Conservation (phyloP, 208 protist species). For the Naegleria gruberi region DNA sequence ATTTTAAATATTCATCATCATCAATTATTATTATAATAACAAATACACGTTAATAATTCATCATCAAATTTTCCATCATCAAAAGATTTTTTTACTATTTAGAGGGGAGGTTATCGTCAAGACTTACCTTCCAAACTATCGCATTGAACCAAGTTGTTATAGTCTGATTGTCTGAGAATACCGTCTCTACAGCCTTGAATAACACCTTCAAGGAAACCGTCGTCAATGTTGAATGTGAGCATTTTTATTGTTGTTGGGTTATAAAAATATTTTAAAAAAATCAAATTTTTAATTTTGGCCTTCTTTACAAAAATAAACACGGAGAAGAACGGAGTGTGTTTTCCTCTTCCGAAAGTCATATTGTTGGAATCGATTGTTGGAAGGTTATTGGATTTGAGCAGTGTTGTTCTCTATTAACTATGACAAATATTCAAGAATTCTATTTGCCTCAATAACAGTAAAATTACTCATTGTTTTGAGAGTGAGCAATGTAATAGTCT, state of each 20-base stretch:
- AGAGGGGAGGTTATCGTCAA: too few species aligned
- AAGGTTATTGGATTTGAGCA: too few species aligned
- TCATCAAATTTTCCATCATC: too few species aligned
- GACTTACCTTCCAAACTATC: conserved; percentile 72
- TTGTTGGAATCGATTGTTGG: too few species aligned
- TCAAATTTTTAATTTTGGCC: not conserved
- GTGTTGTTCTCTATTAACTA: too few species aligned
- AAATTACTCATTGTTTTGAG: not conserved
- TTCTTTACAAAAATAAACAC: too few species aligned
- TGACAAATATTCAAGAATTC: too few species aligned
- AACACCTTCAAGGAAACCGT: conserved; percentile 58
- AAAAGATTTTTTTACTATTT: too few species aligned
- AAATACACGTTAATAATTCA: conserved; percentile 32
- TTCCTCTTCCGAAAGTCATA: too few species aligned
- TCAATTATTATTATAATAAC: not conserved
- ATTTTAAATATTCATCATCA: not conserved
- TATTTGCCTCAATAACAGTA: too few species aligned
- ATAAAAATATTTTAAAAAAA: not conserved
- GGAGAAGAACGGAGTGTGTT: too few species aligned
- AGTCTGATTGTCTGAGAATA: conserved; percentile 85
- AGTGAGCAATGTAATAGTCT: not conserved
- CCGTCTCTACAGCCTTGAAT: conserved; percentile 75
- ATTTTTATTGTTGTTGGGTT: not conserved
- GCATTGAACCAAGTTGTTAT: conserved; percentile 94
- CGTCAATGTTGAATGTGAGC: conserved; percentile 18